phyloP scores from a whole-genome alignment of 176 grass and related monocot genomes.

The Musa schizocarpa region DNA sequence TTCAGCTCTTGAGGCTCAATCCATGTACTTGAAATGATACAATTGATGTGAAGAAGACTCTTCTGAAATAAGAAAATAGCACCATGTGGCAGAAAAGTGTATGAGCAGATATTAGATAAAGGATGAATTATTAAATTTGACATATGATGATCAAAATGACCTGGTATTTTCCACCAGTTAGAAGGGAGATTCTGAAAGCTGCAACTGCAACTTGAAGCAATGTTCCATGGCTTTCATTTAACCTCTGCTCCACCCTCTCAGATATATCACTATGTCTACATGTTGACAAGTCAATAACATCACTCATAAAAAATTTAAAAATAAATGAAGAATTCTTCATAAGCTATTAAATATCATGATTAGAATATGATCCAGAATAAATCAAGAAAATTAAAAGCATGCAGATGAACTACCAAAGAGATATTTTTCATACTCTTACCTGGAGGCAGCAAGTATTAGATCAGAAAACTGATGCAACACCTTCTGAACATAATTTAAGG shows the following conservation, averaged over 20 bases:
- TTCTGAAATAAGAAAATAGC: conserved; percentile 53
- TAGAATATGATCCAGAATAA: background rate
- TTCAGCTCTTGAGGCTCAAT: conserved; percentile 44
- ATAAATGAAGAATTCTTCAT: background rate
- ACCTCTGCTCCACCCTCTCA: conserved; percentile 37
- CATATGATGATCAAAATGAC: conserved; percentile 20
- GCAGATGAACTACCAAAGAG: background rate
- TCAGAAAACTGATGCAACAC: conserved; percentile 49
- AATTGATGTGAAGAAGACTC: conserved; percentile 29
- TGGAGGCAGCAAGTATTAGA: conserved; percentile 38
- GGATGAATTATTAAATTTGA: conserved; percentile 9
- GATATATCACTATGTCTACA: conserved; percentile 32
- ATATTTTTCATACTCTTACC: conserved; percentile 30
- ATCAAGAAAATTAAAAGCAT: background rate
- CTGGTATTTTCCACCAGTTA: conserved; percentile 32
- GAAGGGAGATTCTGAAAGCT: conserved; percentile 57
- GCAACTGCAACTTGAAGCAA: conserved; percentile 45
- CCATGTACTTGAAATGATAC: conserved; percentile 58
- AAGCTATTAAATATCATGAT: background rate
- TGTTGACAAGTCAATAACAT: conserved; percentile 7
- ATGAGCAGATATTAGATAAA: conserved; percentile 2
- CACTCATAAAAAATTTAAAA: background rate
- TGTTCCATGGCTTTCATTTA: conserved; percentile 38
- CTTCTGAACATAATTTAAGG: conserved; percentile 25
- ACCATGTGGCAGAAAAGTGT: conserved; percentile 27